These are phyloP conservation scores for Aspergillus brunneoviolaceus DNA, from an alignment of 2,329 filamentous ascomycete species.

Conservation along the genomic window DNA sequence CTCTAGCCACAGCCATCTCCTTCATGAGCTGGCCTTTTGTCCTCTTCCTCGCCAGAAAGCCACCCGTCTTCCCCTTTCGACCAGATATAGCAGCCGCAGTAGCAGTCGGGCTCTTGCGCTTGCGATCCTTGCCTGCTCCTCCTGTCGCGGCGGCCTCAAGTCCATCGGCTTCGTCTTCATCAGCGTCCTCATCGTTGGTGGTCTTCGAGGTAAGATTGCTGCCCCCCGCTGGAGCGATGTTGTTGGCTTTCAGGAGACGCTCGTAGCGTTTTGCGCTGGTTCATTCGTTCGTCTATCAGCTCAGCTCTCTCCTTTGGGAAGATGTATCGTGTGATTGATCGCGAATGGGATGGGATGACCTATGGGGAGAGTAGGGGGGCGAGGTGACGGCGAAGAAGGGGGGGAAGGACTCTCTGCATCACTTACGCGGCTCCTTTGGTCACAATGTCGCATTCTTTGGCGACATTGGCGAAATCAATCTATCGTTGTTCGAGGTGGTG, in stretches of 20 bases:
- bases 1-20: constrained; percentile 10
- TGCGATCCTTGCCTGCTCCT: neutral
- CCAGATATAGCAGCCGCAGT: neutral
- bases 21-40: constrained; percentile 9
- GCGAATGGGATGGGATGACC: too few relatives aligned
- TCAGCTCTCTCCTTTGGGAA: constrained; percentile 2
- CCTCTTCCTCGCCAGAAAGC: constrained; percentile 12
- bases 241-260: constrained; percentile 57
- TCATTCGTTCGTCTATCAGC: constrained; percentile 38
- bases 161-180: neutral
- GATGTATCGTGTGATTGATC: too few relatives aligned
- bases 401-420: neutral
- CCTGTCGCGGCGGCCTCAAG: neutral
- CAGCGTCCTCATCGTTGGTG: constrained; percentile 20
- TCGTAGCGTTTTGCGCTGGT: constrained; percentile 62
- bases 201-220: neutral
- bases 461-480: constrained; percentile 67
- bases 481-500: constrained; percentile 31
- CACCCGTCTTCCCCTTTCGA: neutral
- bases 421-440: constrained; percentile 70
- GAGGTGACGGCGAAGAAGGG: neutral
- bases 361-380: too few relatives aligned
- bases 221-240: constrained; percentile 36
- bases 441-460: constrained; percentile 61
- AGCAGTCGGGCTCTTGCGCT: neutral